Conservation (phyloP, 2,329 filamentous ascomycete genomes). For the Trichophyton benhamiae region DNA sequence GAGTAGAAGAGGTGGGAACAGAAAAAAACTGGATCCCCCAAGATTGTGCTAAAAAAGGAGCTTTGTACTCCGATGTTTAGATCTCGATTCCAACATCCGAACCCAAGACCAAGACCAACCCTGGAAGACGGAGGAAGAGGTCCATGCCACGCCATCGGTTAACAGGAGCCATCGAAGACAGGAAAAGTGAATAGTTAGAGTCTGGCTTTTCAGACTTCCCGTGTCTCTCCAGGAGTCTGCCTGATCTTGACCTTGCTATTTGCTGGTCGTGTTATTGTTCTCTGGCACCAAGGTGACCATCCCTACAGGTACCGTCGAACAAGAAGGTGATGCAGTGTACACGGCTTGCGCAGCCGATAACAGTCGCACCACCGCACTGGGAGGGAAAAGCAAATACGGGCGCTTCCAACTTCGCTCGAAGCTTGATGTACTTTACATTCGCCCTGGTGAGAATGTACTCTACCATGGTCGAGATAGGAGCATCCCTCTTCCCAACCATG, state of each 20-base stretch:
- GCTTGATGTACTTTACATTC: background rate
- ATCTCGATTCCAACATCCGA: no score
- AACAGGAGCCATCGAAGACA: background rate
- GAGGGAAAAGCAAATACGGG: constrained; percentile 2
- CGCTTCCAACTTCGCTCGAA: background rate
- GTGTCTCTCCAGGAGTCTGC: no score
- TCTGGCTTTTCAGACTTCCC: no score
- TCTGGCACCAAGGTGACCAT: background rate
- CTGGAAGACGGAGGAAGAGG: background rate
- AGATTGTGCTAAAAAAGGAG: no score
- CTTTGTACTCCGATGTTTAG: no score
- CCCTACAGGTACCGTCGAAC: background rate
- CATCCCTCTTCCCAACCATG: background rate
- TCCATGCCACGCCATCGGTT: background rate
- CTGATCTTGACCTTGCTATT: no score
- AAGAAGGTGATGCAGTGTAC: background rate
- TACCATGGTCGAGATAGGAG: background rate
- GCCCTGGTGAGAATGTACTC: background rate
- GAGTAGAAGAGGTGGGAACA: no score
- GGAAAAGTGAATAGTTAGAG: background rate
- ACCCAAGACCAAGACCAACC: no score
- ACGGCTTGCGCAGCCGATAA: background rate
- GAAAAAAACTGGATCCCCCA: no score
- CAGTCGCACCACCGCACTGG: background rate
- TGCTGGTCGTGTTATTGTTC: no score